phyloP scores from a whole-genome alignment of 768 basidiomycete species.

The Russula compacta region DNA sequence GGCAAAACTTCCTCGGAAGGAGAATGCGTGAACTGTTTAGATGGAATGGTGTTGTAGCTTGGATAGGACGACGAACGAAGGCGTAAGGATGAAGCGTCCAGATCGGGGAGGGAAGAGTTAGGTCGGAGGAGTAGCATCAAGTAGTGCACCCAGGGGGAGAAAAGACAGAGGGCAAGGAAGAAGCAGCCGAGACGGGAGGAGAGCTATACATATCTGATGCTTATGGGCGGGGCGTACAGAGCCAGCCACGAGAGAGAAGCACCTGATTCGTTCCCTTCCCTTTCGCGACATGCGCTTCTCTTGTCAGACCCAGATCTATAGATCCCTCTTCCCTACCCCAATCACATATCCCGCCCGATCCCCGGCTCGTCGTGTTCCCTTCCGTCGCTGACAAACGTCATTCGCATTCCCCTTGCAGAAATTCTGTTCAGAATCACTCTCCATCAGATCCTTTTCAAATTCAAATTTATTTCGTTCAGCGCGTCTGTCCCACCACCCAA shows the following conservation, averaged over 20 bases:
- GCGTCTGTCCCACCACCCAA: constrained; percentile 17
- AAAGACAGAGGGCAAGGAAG: constrained; percentile 19
- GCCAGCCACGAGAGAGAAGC: constrained; percentile 20
- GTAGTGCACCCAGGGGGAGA: constrained; percentile 15
- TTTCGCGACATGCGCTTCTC: constrained; percentile 11
- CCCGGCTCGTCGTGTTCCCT: constrained; percentile 21
- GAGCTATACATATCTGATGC: constrained; percentile 18
- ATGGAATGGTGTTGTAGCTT: constrained; percentile 18
- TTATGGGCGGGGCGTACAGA: constrained; percentile 1
- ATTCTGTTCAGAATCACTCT: constrained; percentile 13
- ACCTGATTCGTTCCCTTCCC: constrained; percentile 21
- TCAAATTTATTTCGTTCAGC: constrained; percentile 17
- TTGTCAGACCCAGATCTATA: constrained; percentile 8
- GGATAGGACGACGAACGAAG: constrained; percentile 16
- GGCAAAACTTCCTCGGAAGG: constrained; percentile 15
- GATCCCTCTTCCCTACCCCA: constrained; percentile 3
- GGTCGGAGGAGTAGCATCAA: constrained; percentile 17
- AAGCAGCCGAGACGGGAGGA: constrained; percentile 18
- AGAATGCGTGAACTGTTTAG: constrained; percentile 12
- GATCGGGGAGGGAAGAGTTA: constrained; percentile 16
- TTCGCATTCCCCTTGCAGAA: constrained; percentile 22
- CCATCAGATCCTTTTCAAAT: constrained; percentile 21
- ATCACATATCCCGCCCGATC: constrained; percentile 17
- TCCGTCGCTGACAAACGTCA: constrained; percentile 24
- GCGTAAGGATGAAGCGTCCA: constrained; percentile 14